Percentiles rank a stretch among this genome's conserved stretches.
These are phyloP conservation scores for Ogataea pini DNA, from an alignment of 805 yeast species.

Conservation along the genomic window DNA sequence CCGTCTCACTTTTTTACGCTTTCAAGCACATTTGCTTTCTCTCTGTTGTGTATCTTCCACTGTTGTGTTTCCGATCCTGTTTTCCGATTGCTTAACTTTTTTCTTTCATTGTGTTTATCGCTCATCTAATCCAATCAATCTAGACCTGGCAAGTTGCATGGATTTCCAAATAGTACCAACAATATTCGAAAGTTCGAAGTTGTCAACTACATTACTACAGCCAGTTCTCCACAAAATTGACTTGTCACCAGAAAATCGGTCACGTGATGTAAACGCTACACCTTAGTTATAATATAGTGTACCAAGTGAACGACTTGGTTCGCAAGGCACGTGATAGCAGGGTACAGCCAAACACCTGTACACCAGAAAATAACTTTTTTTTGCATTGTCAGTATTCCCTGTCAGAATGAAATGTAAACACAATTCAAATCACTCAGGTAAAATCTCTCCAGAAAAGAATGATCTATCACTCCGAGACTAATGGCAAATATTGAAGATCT, in stretches of 20 bases:
- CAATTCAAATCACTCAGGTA: not conserved
- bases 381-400: too few species aligned
- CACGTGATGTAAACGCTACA: too few species aligned
- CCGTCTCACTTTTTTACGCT: not conserved
- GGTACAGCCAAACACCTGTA: too few species aligned
- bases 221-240: too few species aligned
- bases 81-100: not conserved
- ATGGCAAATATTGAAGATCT: not conserved
- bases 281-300: too few species aligned
- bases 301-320: too few species aligned
- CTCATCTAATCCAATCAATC: not conserved
- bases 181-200: too few species aligned
- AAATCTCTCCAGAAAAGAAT: not conserved
- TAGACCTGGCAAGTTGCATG: not conserved
- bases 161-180: not conserved
- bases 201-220: too few species aligned
- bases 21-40: not conserved
- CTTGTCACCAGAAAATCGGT: too few species aligned
- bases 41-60: not conserved
- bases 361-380: too few species aligned
- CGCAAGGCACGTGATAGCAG: too few species aligned
- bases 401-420: constrained; percentile 4
- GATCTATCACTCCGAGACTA: not conserved
- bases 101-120: not conserved
- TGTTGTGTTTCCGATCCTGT: not conserved